These are phyloP conservation scores for Cladosporium sp. DNA, from an alignment of 2,329 filamentous ascomycete genomes.

Conservation along the genomic window DNA sequence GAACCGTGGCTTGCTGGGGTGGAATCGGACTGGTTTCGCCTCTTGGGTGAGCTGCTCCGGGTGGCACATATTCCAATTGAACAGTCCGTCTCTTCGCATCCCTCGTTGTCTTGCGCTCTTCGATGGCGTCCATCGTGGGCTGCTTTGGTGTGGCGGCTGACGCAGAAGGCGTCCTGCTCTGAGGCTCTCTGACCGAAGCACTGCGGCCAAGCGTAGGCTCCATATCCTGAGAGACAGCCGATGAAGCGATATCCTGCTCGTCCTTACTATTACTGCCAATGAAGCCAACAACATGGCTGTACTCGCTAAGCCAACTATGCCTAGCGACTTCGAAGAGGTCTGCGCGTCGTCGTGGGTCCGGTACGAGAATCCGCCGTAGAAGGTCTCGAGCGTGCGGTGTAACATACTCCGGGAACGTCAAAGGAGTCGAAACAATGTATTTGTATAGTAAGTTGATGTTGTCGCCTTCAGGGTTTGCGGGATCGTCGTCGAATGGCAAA, in stretches of 20 bases:
- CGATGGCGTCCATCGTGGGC: constrained; percentile 17
- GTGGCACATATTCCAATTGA: constrained; percentile 95
- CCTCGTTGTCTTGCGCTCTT: constrained; percentile 45
- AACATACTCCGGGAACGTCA: constrained; percentile 98
- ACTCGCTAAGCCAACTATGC: constrained; percentile 97
- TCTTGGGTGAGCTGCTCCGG: constrained; percentile 76
- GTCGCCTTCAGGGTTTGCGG: constrained; percentile 95
- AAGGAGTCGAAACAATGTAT: constrained; percentile 94
- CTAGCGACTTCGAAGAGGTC: constrained; percentile 96
- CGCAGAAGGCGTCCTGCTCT: constrained; percentile 42
- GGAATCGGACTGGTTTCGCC: constrained; percentile 48
- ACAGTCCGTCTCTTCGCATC: constrained; percentile 92
- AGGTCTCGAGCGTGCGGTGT: constrained; percentile 93
- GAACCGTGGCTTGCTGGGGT: constrained; percentile 28
- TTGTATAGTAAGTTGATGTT: constrained; percentile 99
- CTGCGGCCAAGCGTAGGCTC: constrained; percentile 70
- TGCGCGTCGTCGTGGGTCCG: constrained; percentile 88
- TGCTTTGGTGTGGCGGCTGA: constrained; percentile 13
- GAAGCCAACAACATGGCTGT: constrained; percentile 91
- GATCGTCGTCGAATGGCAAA: constrained; percentile 95
- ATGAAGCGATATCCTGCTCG: constrained; percentile 76
- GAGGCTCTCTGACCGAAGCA: constrained; percentile 83
- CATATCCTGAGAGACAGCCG: constrained; percentile 51
- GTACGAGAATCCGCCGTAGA: constrained; percentile 85
- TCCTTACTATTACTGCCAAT: constrained; percentile 95